Evolutionary conservation across 2,329 filamentous ascomycete genomes (phyloP).

Genomic region (Immersiporthe knoxdaviesiana): DNA sequence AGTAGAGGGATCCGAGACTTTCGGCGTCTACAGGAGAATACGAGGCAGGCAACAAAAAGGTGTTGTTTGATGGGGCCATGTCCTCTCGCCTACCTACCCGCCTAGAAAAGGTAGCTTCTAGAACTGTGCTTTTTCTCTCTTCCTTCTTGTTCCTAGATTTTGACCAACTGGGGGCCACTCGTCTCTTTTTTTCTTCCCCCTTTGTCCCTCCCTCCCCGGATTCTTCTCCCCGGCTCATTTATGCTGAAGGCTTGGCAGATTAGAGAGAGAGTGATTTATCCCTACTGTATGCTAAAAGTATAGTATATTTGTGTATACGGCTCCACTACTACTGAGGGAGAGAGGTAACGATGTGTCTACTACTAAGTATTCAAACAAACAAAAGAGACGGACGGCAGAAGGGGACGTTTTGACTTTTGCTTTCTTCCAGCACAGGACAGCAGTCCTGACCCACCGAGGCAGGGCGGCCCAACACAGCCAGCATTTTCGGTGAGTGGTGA

Average conservation of each 20-base stretch:
- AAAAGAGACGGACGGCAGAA: background rate
- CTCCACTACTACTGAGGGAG: background rate
- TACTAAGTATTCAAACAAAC: background rate
- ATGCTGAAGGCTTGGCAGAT: constrained; percentile 1
- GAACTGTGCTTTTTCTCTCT: background rate
- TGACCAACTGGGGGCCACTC: background rate
- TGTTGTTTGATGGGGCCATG: background rate
- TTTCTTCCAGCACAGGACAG: background rate
- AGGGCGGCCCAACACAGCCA: background rate
- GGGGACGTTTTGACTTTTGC: background rate
- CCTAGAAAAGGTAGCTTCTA: constrained; percentile 17
- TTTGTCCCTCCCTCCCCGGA: no score
- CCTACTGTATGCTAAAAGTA: background rate
- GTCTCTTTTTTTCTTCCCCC: background rate
- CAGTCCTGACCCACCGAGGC: background rate
- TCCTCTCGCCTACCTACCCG: background rate
- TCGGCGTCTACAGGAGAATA: background rate
- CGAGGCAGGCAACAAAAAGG: background rate
- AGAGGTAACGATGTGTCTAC: background rate
- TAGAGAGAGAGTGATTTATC: background rate
- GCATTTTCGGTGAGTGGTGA: constrained; percentile 12
- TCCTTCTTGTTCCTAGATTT: background rate
- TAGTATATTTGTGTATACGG: background rate
- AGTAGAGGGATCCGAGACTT: background rate
- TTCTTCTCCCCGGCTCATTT: background rate